These are phyloP conservation scores for Tuber borchii DNA, from an alignment of 495 filamentous ascomycete genomes.

Conservation along the genomic window DNA sequence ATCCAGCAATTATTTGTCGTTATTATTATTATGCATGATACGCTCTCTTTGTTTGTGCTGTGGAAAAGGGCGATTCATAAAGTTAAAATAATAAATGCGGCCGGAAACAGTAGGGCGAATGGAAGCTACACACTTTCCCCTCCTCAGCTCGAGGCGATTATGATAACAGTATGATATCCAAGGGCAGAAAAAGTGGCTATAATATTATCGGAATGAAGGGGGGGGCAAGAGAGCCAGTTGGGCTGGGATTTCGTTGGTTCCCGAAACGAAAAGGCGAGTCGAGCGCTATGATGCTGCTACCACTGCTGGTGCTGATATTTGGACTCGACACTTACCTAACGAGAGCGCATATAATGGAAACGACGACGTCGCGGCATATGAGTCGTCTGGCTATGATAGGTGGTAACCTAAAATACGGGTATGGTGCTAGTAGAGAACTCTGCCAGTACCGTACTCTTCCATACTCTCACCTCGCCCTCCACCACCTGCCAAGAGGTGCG, in stretches of 20 bases:
- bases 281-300: slow-evolving; percentile 16
- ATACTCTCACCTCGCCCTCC: background rate
- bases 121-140: background rate
- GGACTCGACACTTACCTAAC: background rate
- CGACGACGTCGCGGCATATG: too few relatives aligned
- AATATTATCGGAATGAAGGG: background rate
- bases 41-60: slow-evolving; percentile 2
- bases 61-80: background rate
- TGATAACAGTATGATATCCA: background rate
- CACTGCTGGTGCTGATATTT: background rate
- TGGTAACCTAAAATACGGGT: too few relatives aligned
- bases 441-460: background rate
- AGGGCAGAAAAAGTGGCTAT: slow-evolving; percentile 4
- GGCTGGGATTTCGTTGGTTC: background rate
- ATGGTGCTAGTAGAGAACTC: background rate
- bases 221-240: background rate
- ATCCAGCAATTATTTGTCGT: background rate
- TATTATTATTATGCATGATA: background rate
- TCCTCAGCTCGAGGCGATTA: background rate
- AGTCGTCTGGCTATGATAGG: too few relatives aligned
- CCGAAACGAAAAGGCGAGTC: slow-evolving; percentile 34
- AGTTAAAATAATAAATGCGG: background rate
- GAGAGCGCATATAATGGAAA: background rate
- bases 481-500: background rate
- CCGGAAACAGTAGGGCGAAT: background rate